A percentile compares a stretch with the other conserved stretches of the same genome.
phyloP scores from a whole-genome alignment of 1,139 yeast genomes.

The Scheffersomyces stambukii region DNA sequence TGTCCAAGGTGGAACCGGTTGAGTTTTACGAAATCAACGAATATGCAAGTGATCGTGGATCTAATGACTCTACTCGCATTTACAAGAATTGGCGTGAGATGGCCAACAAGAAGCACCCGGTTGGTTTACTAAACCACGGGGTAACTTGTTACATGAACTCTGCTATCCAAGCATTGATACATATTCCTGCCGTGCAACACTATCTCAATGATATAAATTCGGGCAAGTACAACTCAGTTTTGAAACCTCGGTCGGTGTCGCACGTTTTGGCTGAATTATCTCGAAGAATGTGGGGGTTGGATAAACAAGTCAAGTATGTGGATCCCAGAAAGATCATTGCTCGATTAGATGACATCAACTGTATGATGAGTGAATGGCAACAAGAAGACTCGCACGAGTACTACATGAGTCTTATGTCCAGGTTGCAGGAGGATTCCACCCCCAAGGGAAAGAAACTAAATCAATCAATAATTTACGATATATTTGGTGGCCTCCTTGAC shows the following conservation, averaged over 20 bases:
- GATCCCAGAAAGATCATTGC: slow-evolving; percentile 74
- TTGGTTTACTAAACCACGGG: slow-evolving; percentile 85
- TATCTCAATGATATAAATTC: slow-evolving; percentile 69
- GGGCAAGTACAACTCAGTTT: slow-evolving; percentile 26
- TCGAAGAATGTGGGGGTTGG: slow-evolving; percentile 59
- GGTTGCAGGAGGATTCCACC: slow-evolving; percentile 88
- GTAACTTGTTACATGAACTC: slow-evolving; percentile 97
- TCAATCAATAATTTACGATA: slow-evolving; percentile 80
- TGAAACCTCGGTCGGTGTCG: slow-evolving; percentile 62
- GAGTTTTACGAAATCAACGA: slow-evolving; percentile 51
- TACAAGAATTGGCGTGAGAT: slow-evolving; percentile 58
- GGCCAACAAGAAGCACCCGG: slow-evolving; percentile 44
- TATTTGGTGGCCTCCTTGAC: slow-evolving; percentile 85
- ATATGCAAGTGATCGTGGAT: slow-evolving; percentile 49
- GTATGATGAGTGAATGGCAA: slow-evolving; percentile 96
- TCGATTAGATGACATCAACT: slow-evolving; percentile 78
- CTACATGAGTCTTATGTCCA: slow-evolving; percentile 82
- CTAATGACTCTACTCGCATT: slow-evolving; percentile 52
- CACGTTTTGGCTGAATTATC: slow-evolving; percentile 70
- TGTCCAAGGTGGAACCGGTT: neutral
- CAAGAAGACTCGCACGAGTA: slow-evolving; percentile 98
- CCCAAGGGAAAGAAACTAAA: slow-evolving; percentile 84
- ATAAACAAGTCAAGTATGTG: slow-evolving; percentile 35
- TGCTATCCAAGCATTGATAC: slow-evolving; percentile 86
- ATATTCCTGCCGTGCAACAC: slow-evolving; percentile 86